Conservation (phyloP, 2,329 filamentous ascomycete species). For the Ramularia collo-cygni region DNA sequence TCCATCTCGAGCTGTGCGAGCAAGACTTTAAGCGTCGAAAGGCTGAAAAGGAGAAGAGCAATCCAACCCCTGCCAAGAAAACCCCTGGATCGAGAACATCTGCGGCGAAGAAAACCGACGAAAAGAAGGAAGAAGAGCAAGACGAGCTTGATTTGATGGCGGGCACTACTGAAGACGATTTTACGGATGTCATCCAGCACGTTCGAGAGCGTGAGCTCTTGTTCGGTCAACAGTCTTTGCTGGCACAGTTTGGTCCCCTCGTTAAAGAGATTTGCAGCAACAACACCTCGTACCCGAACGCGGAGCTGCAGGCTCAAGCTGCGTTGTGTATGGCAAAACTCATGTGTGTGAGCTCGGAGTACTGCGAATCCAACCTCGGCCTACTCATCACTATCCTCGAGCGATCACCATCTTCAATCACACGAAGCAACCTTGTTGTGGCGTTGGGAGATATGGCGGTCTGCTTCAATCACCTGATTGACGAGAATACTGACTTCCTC, state of each 20-base stretch:
- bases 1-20: constrained; percentile 95
- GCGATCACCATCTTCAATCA: constrained; percentile 82
- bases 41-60: constrained; percentile 72
- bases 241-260: constrained; percentile 85
- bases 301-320: constrained; percentile 83
- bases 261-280: constrained; percentile 92
- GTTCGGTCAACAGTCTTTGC: constrained; percentile 73
- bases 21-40: constrained; percentile 97
- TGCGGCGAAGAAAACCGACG: constrained; percentile 38
- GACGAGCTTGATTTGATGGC: constrained; percentile 96
- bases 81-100: constrained; percentile 27
- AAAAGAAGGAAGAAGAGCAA: constrained; percentile 52
- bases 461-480: constrained; percentile 98
- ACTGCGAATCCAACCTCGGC: constrained; percentile 87
- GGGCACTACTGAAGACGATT: constrained; percentile 91
- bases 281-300: constrained; percentile 85
- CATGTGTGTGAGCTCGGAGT: constrained; percentile 96
- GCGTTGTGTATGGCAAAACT: constrained; percentile 94
- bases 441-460: constrained; percentile 98
- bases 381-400: constrained; percentile 98
- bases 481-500: constrained; percentile 97
- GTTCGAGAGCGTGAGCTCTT: constrained; percentile 79
- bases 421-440: constrained; percentile 92
- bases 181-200: constrained; percentile 77
- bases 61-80: constrained; percentile 21